Conservation (phyloP, 176 grass and related monocot genomes). For the Bromus sterilis region DNA sequence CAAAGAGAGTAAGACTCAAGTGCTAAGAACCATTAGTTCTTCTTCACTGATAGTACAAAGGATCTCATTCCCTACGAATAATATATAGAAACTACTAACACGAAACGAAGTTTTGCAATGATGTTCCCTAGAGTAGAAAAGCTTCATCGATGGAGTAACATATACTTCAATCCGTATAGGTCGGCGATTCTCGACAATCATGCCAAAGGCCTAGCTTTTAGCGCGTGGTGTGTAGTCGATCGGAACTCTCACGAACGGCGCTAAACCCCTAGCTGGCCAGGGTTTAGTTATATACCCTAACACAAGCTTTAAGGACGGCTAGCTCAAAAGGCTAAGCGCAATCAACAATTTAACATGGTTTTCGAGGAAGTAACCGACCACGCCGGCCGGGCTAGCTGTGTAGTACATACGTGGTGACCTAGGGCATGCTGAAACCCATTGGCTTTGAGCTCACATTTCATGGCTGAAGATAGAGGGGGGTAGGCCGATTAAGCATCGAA, state of each 20-base stretch:
- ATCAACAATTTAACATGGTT: background rate
- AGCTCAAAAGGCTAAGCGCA: background rate
- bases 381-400: background rate
- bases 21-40: background rate
- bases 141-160: background rate
- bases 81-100: background rate
- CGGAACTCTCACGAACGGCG: background rate
- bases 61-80: background rate
- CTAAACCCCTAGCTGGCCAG: conserved; percentile 32
- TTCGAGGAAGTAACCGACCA: conserved; percentile 32
- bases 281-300: conserved; percentile 13
- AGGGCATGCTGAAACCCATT: background rate
- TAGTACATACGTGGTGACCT: background rate
- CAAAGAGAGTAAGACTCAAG: background rate
- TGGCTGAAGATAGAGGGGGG: conserved; percentile 3
- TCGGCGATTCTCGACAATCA: conserved; percentile 42
- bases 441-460: background rate
- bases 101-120: conserved; percentile 1
- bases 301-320: conserved; percentile 26
- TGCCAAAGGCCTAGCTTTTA: conserved; percentile 24
- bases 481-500: background rate
- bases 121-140: conserved; percentile 36
- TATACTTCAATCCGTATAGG: conserved; percentile 34
- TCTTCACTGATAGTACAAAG: background rate
- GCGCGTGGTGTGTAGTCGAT: conserved; percentile 15